Conservation (phyloP, 768 basidiomycete species). For the Lentinus tigrinus region DNA sequence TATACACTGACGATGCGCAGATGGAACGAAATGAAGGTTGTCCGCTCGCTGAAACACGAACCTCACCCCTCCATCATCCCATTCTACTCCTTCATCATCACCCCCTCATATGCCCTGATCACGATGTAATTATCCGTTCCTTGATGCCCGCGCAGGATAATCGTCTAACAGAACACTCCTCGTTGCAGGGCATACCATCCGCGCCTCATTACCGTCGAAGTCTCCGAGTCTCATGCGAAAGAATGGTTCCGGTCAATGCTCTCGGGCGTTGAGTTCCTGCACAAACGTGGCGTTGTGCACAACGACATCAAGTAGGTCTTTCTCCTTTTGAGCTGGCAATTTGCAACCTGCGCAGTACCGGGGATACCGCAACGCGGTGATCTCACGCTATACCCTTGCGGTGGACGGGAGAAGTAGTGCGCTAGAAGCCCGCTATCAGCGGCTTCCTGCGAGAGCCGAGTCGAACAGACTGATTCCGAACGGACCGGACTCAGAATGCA, state of each 20-base stretch:
- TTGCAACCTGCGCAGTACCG: neutral
- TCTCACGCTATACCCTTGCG: neutral
- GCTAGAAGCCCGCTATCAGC: neutral
- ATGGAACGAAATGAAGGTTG: conserved; percentile 99
- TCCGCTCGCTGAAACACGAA: conserved; percentile 78
- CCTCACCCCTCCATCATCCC: conserved; percentile 90
- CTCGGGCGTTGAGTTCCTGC: conserved; percentile 81
- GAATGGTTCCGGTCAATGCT: conserved; percentile 82
- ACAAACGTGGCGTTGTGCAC: conserved; percentile 81
- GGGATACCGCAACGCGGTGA: neutral
- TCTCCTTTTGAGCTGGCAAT: neutral
- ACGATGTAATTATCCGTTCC: conserved; percentile 65
- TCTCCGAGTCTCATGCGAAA: conserved; percentile 73
- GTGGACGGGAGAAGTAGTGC: neutral
- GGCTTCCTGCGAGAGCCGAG: too few species aligned
- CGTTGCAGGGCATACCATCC: conserved; percentile 77
- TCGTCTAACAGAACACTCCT: neutral
- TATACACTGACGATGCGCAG: conserved; percentile 36
- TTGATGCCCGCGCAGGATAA: neutral
- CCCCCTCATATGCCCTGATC: conserved; percentile 85
- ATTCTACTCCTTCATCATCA: conserved; percentile 93
- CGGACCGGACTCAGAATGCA: too few species aligned
- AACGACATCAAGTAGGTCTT: conserved; percentile 89
- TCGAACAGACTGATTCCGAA: too few species aligned
- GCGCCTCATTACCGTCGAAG: conserved; percentile 84